phyloP scores from a whole-genome alignment of 768 basidiomycete genomes.

The Serendipita sp. region DNA sequence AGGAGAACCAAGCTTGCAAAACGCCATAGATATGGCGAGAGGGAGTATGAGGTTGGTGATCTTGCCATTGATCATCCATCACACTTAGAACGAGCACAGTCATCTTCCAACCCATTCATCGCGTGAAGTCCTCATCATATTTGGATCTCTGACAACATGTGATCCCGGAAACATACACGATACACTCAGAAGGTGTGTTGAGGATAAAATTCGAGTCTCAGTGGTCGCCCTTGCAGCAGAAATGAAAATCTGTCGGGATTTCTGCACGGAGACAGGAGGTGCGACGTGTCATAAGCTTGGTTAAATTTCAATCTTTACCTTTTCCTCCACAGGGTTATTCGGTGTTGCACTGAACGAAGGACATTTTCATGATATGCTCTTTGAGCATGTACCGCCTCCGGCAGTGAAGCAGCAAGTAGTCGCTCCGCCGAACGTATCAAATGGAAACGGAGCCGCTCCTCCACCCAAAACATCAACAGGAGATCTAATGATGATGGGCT shows the following conservation, averaged over 20 bases:
- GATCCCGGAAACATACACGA: conserved; percentile 96
- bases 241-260: conserved; percentile 91
- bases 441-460: conserved; percentile 21
- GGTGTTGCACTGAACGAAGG: conserved; percentile 98
- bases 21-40: conserved; percentile 92
- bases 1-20: conserved; percentile 93
- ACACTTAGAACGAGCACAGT: conserved; percentile 26
- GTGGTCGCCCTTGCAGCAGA: conserved; percentile 92
- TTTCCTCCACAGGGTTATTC: conserved; percentile 30
- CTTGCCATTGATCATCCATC: conserved; percentile 10
- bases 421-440: conserved; percentile 10
- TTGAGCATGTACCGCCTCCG: conserved; percentile 90
- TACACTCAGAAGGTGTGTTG: conserved; percentile 71
- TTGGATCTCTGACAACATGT: conserved; percentile 90
- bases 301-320: neutral
- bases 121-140: conserved; percentile 84
- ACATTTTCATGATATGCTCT: conserved; percentile 88
- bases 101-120: conserved; percentile 97
- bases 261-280: conserved; percentile 90
- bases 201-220: conserved; percentile 76
- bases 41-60: conserved; percentile 67
- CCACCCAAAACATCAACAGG: conserved; percentile 45
- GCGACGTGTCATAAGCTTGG: conserved; percentile 14
- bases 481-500: conserved; percentile 99
- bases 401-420: conserved; percentile 51